These are phyloP conservation scores for Coffea canephora DNA, from an alignment of 257 asterid species.

Conservation along the genomic window DNA sequence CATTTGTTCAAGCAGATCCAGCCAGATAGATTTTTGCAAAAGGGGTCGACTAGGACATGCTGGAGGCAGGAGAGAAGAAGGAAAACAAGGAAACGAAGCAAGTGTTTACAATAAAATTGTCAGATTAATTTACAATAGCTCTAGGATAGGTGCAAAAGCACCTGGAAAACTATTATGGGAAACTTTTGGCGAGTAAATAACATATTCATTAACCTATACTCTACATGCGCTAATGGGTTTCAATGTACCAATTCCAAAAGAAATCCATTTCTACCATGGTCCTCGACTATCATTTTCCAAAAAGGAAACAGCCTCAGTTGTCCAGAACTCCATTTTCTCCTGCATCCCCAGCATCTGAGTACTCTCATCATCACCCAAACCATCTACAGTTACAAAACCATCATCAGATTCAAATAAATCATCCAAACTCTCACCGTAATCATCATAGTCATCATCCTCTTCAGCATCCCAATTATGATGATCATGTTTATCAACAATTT, in stretches of 20 bases:
- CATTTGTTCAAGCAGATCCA: neutral
- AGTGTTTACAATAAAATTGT: neutral
- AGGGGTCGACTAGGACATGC: neutral
- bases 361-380: slow-evolving; percentile 31
- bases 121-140: neutral
- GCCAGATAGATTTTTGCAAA: neutral
- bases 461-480: slow-evolving; percentile 23
- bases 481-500: slow-evolving; percentile 3
- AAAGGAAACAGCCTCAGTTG: slow-evolving; percentile 33
- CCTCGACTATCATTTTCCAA: slow-evolving; percentile 26
- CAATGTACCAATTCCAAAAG: slow-evolving; percentile 3
- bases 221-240: neutral
- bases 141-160: neutral
- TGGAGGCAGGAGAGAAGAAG: too few species aligned
- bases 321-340: slow-evolving; percentile 57
- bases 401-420: slow-evolving; percentile 64
- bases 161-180: neutral
- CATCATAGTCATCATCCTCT: slow-evolving; percentile 26
- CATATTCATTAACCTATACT: neutral
- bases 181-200: too few species aligned
- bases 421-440: slow-evolving; percentile 64
- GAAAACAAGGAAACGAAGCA: neutral
- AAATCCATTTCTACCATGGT: slow-evolving; percentile 52
- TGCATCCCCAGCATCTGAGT: slow-evolving; percentile 23
- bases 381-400: slow-evolving; percentile 32